A percentile compares a stretch with the other conserved stretches of the same genome.
Evolutionary conservation across 768 basidiomycete species (phyloP).

Genomic region (Lentinus tigrinus): DNA sequence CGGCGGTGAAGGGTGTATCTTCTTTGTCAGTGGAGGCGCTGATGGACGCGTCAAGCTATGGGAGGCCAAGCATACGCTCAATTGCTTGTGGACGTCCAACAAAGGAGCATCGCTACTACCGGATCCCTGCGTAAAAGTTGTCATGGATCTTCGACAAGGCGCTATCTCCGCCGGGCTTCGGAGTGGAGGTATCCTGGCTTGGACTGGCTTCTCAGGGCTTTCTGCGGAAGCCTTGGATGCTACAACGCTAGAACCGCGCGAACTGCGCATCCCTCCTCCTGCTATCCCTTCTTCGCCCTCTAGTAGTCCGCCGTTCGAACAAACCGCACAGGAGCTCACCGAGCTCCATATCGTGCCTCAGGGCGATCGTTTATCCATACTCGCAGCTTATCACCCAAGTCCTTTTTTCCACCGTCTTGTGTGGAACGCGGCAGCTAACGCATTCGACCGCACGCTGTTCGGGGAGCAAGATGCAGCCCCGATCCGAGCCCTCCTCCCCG

Average conservation of each 20-base stretch:
- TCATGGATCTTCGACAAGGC: slow-evolving; percentile 41
- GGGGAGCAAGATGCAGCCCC: slow-evolving; percentile 52
- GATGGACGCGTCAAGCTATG: slow-evolving; percentile 77
- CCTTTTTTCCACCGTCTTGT: slow-evolving; percentile 51
- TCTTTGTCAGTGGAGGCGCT: slow-evolving; percentile 51
- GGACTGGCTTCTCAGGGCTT: slow-evolving; percentile 42
- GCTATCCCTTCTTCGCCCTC: neutral
- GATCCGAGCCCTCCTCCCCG: slow-evolving; percentile 50
- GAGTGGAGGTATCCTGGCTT: slow-evolving; percentile 60
- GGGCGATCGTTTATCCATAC: slow-evolving; percentile 31
- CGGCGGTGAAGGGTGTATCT: slow-evolving; percentile 5
- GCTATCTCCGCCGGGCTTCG: slow-evolving; percentile 49
- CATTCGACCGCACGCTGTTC: slow-evolving; percentile 40
- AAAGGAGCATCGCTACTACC: slow-evolving; percentile 34
- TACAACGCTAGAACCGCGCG: slow-evolving; percentile 4
- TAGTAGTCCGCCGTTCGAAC: neutral
- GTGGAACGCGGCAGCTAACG: slow-evolving; percentile 31
- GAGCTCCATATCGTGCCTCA: slow-evolving; percentile 7
- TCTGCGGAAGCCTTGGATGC: slow-evolving; percentile 7
- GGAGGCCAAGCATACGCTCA: slow-evolving; percentile 48
- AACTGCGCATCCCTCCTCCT: slow-evolving; percentile 18
- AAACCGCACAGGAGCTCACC: neutral
- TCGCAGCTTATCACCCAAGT: slow-evolving; percentile 52
- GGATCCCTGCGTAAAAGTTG: slow-evolving; percentile 54
- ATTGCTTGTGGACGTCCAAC: slow-evolving; percentile 66